Conservation (phyloP, 768 basidiomycete species). For the Termitomyces sp. region DNA sequence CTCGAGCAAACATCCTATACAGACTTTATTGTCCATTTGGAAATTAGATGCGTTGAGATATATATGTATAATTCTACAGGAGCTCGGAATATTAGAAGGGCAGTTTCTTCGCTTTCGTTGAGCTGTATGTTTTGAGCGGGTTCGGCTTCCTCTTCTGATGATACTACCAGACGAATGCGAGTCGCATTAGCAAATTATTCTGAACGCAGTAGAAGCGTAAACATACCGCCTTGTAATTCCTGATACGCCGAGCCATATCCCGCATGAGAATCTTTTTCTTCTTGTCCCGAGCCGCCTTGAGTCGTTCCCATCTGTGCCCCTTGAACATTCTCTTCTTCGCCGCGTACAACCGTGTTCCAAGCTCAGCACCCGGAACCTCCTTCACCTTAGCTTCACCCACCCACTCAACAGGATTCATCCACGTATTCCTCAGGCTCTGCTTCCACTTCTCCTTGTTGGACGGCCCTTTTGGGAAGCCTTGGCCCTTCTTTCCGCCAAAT, state of each 20-base stretch:
- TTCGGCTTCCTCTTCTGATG: conserved; percentile 51
- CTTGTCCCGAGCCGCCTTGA: conserved; percentile 40
- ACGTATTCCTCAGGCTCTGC: conserved; percentile 15
- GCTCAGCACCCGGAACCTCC: conserved; percentile 43
- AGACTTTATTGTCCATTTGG: not conserved
- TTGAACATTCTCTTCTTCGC: conserved; percentile 87
- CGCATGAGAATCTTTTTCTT: conserved; percentile 57
- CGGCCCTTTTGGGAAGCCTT: conserved; percentile 7
- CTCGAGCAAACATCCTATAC: not conserved
- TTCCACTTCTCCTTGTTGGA: conserved; percentile 6
- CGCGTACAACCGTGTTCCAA: conserved; percentile 66
- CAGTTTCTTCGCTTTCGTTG: conserved; percentile 49
- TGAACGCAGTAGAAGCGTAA: not conserved
- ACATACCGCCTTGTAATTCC: conserved; percentile 63
- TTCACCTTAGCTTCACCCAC: conserved; percentile 43
- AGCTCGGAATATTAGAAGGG: conserved; percentile 44
- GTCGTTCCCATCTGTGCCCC: conserved; percentile 85
- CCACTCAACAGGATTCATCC: conserved; percentile 35
- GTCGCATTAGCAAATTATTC: conserved; percentile 2
- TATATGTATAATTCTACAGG: not conserved
- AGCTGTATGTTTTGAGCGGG: conserved; percentile 53
- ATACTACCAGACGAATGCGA: conserved; percentile 26
- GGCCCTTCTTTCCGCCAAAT: conserved; percentile 1
- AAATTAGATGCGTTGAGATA: not conserved
- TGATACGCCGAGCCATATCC: conserved; percentile 66